Evolutionary conservation across 768 basidiomycete genomes (phyloP), one percentile per base, ranked within the genome.

Genomic region (Tylopilus plumbeoviolaceoides): DNA sequence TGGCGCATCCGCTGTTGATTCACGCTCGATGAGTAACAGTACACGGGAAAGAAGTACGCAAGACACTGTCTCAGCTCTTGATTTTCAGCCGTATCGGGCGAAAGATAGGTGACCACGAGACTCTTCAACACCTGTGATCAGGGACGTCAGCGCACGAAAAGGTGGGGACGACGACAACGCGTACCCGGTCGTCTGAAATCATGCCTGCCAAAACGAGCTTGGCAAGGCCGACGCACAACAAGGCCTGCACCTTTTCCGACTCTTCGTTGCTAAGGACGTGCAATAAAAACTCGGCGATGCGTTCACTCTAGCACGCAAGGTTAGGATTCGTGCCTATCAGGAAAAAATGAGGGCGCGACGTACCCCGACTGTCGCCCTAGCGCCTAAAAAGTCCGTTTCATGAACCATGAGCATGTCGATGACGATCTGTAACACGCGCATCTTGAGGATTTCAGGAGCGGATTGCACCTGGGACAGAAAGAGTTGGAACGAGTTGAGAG

Each of bases 361-460:
- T 56, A 72, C 75, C 50, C 68, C 67, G 18, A 59, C 39, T 65
- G 58, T 65, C 38, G 77, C 63, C 65, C 75, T 35, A 59, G 36
- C 17, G n/a, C 77, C 78, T 55, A 89, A 75, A 66, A 89, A 77
- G 44, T 78, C 78, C 41, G 73, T 76, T 51, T 89, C 86, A 56
- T 95, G 87, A 1, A 89, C 82, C 83, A 93, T 93, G 48, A 95
- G 70, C 35, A 92, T 76, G 67, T 97, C 94, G 60, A 95, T 91
- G 5, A 93, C 67, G 50, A 88, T 80, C 61, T 91, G 83, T n/a
- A 91, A 69, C n/a, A 89, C 76, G 44, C 78, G 80, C 11, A 83
- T 69, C 70, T 82, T 86, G 59, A 93, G 76, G 1, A 76, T 72
- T 33, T 85, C 84, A 0, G 87, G 81, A 0, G 83, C 78, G 3